Base-by-base conservation (phyloP, 2,329 filamentous ascomycete species). In the Curvularia lunata region DNA sequence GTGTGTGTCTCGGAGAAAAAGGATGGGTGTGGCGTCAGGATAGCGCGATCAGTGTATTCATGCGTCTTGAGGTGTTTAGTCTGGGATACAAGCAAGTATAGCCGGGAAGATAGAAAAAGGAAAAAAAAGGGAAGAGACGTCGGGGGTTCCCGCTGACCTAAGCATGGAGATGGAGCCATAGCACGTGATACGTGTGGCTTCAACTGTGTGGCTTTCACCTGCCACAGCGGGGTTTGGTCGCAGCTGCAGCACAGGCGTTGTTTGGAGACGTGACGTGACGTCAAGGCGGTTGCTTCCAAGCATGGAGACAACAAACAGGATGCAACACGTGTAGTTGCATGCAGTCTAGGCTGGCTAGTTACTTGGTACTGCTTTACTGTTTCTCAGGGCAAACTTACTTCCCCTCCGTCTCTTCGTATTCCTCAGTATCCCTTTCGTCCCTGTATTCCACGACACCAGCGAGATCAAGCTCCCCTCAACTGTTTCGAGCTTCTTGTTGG, bases 181-280 rank as follows among this genome's bases (percentile, higher is more conserved):
- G 23, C 46, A 48, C 46, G 46, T 48, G 46, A 46, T 25, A 6
- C 1, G 19, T 48, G 46, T 48, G 46, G 46, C 46, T 48, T 48
- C 32, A 38, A 25, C 49, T 23, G 27, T 52, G 49, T 52, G 49
- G 49, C 49, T 52, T 18, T 34, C 40, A 43, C 27, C 49, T 52
- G 49, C 49, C 49, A 52, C 40, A 43, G 49, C 49, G 49, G 49
- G 49, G 49, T 52, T 43, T 18, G 16, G 27, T 32, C 25, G n/a
- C 25, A 32, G 25, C 25, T 50, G 48, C 47, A 49, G 47, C 38
- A 42, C 18, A 32, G 48, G 27, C 46, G 48, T 25, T 25, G 48
- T 42, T 25, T 32, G 42, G 18, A 18, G 28, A 51, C 13, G 38
- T 49, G 16, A 34, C 23, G 48, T 52, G 49, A 52, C 49, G 49